Evolutionary conservation across 2,329 filamentous ascomycete genomes (phyloP).

Genomic region (Penicillium sp.): DNA sequence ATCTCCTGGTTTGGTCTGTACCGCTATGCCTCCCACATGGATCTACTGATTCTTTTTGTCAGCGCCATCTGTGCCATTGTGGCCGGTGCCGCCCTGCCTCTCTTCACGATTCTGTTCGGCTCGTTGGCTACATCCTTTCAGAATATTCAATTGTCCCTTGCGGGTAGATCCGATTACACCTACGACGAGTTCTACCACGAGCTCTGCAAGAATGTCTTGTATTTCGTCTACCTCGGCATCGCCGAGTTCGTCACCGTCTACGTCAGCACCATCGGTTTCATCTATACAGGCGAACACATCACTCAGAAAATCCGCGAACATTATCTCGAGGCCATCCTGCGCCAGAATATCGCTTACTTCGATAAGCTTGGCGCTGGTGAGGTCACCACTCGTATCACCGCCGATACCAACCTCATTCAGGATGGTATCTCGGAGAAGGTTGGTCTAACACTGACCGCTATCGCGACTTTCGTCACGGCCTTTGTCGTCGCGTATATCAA

Average conservation of each 20-base stretch:
- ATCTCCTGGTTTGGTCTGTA: slow-evolving; percentile 69
- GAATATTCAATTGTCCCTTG: slow-evolving; percentile 57
- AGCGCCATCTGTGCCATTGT: slow-evolving; percentile 68
- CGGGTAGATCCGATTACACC: slow-evolving; percentile 34
- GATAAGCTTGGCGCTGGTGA: slow-evolving; percentile 92
- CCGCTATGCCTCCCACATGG: slow-evolving; percentile 70
- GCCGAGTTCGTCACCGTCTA: slow-evolving; percentile 79
- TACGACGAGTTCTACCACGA: slow-evolving; percentile 63
- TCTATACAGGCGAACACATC: slow-evolving; percentile 82
- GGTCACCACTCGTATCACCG: slow-evolving; percentile 90
- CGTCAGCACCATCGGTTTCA: slow-evolving; percentile 83
- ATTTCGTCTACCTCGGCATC: slow-evolving; percentile 84
- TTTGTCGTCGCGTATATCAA: slow-evolving; percentile 90
- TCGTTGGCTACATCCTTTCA: slow-evolving; percentile 74
- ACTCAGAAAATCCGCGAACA: slow-evolving; percentile 77
- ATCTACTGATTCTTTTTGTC: slow-evolving; percentile 66
- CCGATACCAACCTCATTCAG: slow-evolving; percentile 91
- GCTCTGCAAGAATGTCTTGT: slow-evolving; percentile 70
- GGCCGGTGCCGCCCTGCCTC: slow-evolving; percentile 73
- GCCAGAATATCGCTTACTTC: slow-evolving; percentile 90
- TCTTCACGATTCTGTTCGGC: slow-evolving; percentile 82
- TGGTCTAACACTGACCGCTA: slow-evolving; percentile 72
- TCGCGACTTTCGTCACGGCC: slow-evolving; percentile 83
- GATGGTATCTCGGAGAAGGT: slow-evolving; percentile 93
- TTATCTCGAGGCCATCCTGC: slow-evolving; percentile 82